Conservation (phyloP, 202 grass and related monocot genomes). For the Eragrostis tef region DNA sequence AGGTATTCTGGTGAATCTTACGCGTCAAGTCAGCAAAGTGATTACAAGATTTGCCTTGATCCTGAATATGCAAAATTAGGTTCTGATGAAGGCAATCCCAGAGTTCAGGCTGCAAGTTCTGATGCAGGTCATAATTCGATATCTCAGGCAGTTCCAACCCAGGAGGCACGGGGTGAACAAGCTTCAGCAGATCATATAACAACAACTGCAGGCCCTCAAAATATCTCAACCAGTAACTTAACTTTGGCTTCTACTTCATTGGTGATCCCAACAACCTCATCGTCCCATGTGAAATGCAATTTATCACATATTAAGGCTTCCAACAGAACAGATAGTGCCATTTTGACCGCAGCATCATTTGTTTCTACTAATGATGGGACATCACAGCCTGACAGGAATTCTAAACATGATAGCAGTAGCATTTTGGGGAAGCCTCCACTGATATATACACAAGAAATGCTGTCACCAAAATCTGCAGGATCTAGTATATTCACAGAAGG, state of each 20-base stretch:
- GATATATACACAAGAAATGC: constrained; percentile 42
- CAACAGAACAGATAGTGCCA: not conserved
- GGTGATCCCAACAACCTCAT: constrained; percentile 37
- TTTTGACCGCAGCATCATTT: constrained; percentile 17
- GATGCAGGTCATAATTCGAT: constrained; percentile 24
- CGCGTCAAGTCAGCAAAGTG: constrained; percentile 15
- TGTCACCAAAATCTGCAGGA: constrained; percentile 30
- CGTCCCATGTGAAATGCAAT: constrained; percentile 19
- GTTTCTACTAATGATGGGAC: constrained; percentile 11
- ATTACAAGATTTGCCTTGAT: constrained; percentile 22
- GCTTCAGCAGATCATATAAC: constrained; percentile 28
- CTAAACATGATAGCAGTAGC: constrained; percentile 31
- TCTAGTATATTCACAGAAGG: constrained; percentile 30
- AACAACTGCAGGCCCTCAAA: constrained; percentile 30
- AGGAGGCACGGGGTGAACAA: constrained; percentile 16
- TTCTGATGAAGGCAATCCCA: constrained; percentile 30
- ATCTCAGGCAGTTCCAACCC: constrained; percentile 21
- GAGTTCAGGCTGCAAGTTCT: constrained; percentile 28
- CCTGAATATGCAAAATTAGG: constrained; percentile 7
- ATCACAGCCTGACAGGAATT: constrained; percentile 16
- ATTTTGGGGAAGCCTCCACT: constrained; percentile 52
- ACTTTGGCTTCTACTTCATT: constrained; percentile 8
- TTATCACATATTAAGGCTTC: constrained; percentile 34
- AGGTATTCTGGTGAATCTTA: constrained; percentile 33
- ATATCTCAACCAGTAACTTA: constrained; percentile 16